These are phyloP conservation scores for Endocalyx cinctus DNA, from an alignment of 2,329 filamentous ascomycete species.

Conservation along the genomic window DNA sequence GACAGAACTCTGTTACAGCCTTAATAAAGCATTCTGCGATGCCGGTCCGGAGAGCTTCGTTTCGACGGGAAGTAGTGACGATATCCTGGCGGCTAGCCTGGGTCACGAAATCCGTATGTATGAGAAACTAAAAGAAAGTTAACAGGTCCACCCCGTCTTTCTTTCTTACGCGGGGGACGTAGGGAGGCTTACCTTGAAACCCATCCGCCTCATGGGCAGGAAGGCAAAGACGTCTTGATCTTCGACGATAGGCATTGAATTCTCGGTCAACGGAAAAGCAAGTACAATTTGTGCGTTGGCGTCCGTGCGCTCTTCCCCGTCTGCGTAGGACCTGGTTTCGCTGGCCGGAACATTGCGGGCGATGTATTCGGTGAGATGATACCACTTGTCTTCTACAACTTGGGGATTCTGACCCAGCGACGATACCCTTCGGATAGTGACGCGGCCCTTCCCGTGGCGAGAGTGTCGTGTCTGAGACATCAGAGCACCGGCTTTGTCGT, in stretches of 20 bases:
- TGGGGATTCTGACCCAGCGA: too few species aligned
- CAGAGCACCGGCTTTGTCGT: slow-evolving; percentile 13
- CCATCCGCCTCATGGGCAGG: slow-evolving; percentile 36
- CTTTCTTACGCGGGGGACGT: not conserved
- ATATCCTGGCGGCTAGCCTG: slow-evolving; percentile 40
- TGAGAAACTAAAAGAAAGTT: slow-evolving; percentile 33
- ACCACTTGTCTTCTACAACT: slow-evolving; percentile 15
- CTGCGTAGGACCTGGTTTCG: slow-evolving; percentile 30
- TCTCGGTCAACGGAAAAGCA: slow-evolving; percentile 38
- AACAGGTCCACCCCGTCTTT: not conserved
- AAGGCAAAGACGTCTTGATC: slow-evolving; percentile 42
- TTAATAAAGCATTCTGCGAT: slow-evolving; percentile 35
- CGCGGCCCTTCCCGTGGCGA: too few species aligned
- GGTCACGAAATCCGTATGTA: slow-evolving; percentile 47
- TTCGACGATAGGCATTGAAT: slow-evolving; percentile 29
- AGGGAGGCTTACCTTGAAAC: slow-evolving; percentile 36
- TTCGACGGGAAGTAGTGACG: slow-evolving; percentile 31
- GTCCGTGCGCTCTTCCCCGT: slow-evolving; percentile 15
- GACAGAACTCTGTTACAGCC: slow-evolving; percentile 34
- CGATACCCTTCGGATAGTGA: too few species aligned
- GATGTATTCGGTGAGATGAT: slow-evolving; percentile 25
- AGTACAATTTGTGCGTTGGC: slow-evolving; percentile 33
- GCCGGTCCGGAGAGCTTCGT: slow-evolving; percentile 27
- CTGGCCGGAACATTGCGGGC: slow-evolving; percentile 26
- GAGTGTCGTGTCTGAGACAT: too few species aligned